phyloP scores from a whole-genome alignment of 257 asterid genomes.

The Galeopsis tetrahit region DNA sequence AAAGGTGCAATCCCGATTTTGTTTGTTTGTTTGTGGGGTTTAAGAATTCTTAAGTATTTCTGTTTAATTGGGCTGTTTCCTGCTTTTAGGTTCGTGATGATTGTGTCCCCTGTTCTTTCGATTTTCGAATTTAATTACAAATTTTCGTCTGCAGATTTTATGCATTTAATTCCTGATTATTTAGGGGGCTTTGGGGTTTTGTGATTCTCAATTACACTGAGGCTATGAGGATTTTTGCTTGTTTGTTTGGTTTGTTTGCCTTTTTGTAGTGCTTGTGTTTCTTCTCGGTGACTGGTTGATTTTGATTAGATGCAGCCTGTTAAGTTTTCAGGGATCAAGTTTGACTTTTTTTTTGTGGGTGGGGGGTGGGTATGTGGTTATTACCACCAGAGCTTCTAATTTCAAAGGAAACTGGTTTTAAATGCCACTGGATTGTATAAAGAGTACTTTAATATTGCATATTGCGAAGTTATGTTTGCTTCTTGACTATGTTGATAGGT shows the following conservation, averaged over 20 bases:
- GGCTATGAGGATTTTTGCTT: neutral
- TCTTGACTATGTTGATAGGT: conserved; percentile 11
- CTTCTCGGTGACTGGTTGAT: conserved; percentile 9
- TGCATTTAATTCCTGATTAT: neutral
- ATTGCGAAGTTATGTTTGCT: neutral
- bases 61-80: conserved; percentile 19
- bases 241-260: neutral
- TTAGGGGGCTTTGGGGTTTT: conserved; percentile 25
- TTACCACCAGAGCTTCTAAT: neutral
- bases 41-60: neutral
- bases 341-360: neutral
- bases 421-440: conserved; percentile 2
- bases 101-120: conserved; percentile 7
- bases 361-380: neutral
- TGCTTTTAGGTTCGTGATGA: conserved; percentile 24
- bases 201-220: conserved; percentile 27
- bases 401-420: neutral
- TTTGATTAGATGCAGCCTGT: conserved; percentile 26
- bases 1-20: conserved; percentile 29
- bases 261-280: neutral
- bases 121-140: conserved; percentile 15
- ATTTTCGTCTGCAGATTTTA: neutral
- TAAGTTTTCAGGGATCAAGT: conserved; percentile 25
- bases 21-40: conserved; percentile 30
- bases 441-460: conserved; percentile 1